Evolutionary conservation across 371 early-diverging fungal genomes (phyloP), one percentile per base, ranked within the genome.

Genomic region (Globomyces sp.): DNA sequence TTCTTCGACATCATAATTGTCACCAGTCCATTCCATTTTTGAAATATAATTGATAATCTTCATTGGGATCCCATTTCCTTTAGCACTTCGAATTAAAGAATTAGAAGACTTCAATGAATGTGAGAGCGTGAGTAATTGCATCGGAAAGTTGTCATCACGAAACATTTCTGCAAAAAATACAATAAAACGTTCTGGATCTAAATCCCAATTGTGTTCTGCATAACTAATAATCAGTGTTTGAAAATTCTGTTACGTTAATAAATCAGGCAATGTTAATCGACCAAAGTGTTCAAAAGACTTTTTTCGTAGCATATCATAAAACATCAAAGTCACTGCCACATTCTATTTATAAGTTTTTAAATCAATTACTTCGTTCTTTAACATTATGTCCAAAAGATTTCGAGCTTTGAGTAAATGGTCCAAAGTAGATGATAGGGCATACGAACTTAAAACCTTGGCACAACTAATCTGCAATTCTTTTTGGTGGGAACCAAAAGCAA

Each of bases 121-220:
- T 13, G 68, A 63, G 6, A 69, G 9, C 0, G 6, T 2, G 4
- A 11, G 43, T 9, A 63, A n/a, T 8, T 48, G 55, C 6, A 52
- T 24, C 11, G 57, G 58, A 4, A 68, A 45, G 2, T 43, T 57
- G 6, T 51, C 10, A 39, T 58, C 13, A 2, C 37, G 59, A 46
- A 74, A 68, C 24, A 73, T 1, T 1, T 9, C 11, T 1, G 68
- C 36, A 48, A 73, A 43, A 49, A 71, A 68, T 36, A 64, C 49
- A 8, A 71, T 44, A 50, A 58, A 70, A 24, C 37, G 37, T 4
- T 58, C 42, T 4, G 66, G 50, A 65, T 68, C 40, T 4, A 1
- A 11, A 11, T 11, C 42, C 68, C 67, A 73, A 4, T 11, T 37
- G 10, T 13, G 39, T 43, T 63, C 63, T 0, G 51, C 10, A 51